phyloP scores from a whole-genome alignment of 192 early-diverging fungal genomes.

The Backusella mclennaniae region DNA sequence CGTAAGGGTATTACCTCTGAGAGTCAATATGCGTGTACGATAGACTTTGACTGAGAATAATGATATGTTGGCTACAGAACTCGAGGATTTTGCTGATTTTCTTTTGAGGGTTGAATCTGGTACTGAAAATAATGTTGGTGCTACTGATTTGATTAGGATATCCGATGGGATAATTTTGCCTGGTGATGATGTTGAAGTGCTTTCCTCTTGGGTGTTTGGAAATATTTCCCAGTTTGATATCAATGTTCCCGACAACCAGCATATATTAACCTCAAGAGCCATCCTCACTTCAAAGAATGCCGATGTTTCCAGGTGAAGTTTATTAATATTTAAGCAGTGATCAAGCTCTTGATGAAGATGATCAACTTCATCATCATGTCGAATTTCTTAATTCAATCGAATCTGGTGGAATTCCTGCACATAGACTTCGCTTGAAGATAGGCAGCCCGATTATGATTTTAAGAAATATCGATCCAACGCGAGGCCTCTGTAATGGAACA shows the following conservation, averaged over 20 bases:
- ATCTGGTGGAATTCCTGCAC: not conserved
- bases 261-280: no score
- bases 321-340: not conserved
- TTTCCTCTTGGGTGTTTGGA: not conserved
- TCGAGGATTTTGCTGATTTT: not conserved
- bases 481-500: no score
- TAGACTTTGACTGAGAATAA: not conserved
- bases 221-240: not conserved
- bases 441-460: not conserved
- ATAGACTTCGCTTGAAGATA: not conserved
- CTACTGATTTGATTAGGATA: not conserved
- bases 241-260: not conserved
- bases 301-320: not conserved
- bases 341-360: not conserved
- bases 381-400: not conserved
- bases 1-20: conserved; percentile 6
- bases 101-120: no score
- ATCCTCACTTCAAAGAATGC: not conserved
- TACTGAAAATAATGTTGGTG: not conserved
- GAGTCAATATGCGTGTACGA: conserved; percentile 11
- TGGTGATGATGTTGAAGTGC: not conserved
- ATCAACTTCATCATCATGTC: not conserved
- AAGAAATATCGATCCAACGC: not conserved
- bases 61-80: not conserved
- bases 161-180: not conserved